Conservation (phyloP, 495 filamentous ascomycete genomes). For the Penicillium longicatenatum region DNA sequence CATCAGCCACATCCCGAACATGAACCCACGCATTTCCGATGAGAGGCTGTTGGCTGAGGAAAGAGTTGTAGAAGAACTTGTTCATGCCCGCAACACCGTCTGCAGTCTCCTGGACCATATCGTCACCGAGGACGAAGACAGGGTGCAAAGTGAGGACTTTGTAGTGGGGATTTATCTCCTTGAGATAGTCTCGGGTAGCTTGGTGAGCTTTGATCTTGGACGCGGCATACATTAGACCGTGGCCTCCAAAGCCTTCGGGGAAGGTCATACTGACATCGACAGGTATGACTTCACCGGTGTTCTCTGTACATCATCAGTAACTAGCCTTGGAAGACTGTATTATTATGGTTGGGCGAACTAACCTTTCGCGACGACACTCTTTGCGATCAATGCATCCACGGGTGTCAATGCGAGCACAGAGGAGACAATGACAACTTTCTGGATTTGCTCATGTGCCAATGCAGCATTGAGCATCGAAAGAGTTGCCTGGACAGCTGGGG, state of each 20-base stretch:
- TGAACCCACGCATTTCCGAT: slow-evolving; percentile 17
- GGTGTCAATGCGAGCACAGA: slow-evolving; percentile 39
- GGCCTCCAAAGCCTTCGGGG: slow-evolving; percentile 6
- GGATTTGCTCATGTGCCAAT: slow-evolving; percentile 27
- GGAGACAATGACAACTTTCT: slow-evolving; percentile 45
- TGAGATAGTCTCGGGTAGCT: slow-evolving; percentile 28
- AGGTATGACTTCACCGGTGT: slow-evolving; percentile 9
- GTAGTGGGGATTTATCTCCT: slow-evolving; percentile 18
- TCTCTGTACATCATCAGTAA: slow-evolving; percentile 8
- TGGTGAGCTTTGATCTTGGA: slow-evolving; percentile 32
- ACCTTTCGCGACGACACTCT: background rate
- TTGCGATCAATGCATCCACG: background rate
- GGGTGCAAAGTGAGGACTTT: slow-evolving; percentile 20
- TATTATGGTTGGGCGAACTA: background rate
- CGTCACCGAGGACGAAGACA: slow-evolving; percentile 19
- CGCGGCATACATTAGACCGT: slow-evolving; percentile 16
- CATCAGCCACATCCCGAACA: slow-evolving; percentile 22
- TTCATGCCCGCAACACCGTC: slow-evolving; percentile 18
- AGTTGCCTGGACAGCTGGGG: slow-evolving; percentile 40
- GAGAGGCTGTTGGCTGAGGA: slow-evolving; percentile 7
- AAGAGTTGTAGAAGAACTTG: slow-evolving; percentile 7
- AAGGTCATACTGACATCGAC: slow-evolving; percentile 8
- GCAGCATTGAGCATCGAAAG: slow-evolving; percentile 42
- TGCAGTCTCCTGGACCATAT: slow-evolving; percentile 13
- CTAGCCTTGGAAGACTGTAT: background rate